A percentile compares a stretch with the other conserved stretches of the same genome.
These are phyloP conservation scores for Suaeda aralocaspica DNA, from an alignment of 148 eudicot species.

Conservation along the genomic window DNA sequence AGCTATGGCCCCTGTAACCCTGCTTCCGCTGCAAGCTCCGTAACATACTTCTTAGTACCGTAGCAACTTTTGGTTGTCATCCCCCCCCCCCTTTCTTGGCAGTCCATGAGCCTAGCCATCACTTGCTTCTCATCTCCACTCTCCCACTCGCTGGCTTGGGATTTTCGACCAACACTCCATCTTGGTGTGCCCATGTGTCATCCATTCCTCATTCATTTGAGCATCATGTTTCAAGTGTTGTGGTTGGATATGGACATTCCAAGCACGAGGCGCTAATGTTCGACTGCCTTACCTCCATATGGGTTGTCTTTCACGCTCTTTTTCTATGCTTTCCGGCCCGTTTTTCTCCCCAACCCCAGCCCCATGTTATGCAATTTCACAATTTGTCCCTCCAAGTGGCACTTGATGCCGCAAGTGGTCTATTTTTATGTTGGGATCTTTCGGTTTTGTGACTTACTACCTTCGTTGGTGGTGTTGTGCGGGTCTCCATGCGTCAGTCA, in stretches of 20 bases:
- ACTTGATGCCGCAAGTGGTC: slow-evolving; percentile 58
- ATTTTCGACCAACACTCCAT: slow-evolving; percentile 91
- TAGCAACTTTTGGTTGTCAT: slow-evolving; percentile 88
- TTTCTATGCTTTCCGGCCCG: slow-evolving; percentile 84
- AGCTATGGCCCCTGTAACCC: slow-evolving; percentile 82
- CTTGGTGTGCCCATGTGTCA: slow-evolving; percentile 92
- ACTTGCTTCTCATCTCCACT: slow-evolving; percentile 82
- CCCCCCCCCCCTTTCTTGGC: slow-evolving; percentile 94
- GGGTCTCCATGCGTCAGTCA: slow-evolving; percentile 99
- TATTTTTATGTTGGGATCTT: slow-evolving; percentile 70
- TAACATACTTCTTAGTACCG: slow-evolving; percentile 79
- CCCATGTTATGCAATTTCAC: slow-evolving; percentile 84
- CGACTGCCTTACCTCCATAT: slow-evolving; percentile 55
- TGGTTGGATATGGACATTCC: slow-evolving; percentile 96
- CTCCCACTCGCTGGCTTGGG: slow-evolving; percentile 85
- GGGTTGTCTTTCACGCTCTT: slow-evolving; percentile 85
- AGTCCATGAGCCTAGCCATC: slow-evolving; percentile 90
- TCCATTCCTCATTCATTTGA: slow-evolving; percentile 95
- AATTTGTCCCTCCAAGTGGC: slow-evolving; percentile 57
- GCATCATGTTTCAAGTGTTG: slow-evolving; percentile 88
- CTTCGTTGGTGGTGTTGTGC: slow-evolving; percentile 88
- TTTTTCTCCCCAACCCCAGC: slow-evolving; percentile 89
- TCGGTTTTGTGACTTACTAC: slow-evolving; percentile 69
- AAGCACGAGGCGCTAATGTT: slow-evolving; percentile 69
- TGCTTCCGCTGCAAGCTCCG: slow-evolving; percentile 47